phyloP scores from a whole-genome alignment of 73 alveolate species.

The Tetrahymena elliotti region DNA sequence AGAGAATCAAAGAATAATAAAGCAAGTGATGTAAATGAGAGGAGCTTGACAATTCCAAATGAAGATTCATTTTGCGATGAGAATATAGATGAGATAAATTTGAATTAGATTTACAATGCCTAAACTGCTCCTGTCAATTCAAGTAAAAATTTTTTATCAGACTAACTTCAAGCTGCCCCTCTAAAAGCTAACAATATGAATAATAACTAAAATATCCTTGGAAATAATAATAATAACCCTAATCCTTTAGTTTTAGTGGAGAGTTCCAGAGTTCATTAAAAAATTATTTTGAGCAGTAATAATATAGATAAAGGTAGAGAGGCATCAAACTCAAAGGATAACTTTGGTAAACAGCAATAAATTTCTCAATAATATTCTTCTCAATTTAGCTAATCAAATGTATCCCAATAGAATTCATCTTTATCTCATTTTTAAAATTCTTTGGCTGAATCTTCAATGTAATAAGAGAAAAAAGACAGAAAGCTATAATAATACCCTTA shows the following conservation, averaged over 20 bases:
- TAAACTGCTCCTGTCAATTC: neutral
- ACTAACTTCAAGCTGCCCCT: neutral
- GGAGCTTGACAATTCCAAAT: neutral
- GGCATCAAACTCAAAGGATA: neutral
- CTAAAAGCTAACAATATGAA: neutral
- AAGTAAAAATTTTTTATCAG: neutral
- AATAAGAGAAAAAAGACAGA: neutral
- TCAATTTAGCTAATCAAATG: neutral
- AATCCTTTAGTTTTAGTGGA: neutral
- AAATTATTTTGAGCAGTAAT: neutral
- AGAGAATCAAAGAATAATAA: neutral
- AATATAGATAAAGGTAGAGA: neutral
- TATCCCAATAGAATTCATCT: neutral
- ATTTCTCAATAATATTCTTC: neutral
- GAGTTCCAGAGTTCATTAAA: neutral
- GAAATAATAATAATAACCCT: neutral
- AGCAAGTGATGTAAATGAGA: neutral
- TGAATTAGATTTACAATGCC: neutral
- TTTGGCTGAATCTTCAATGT: neutral
- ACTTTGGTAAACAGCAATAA: neutral
- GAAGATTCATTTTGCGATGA: neutral
- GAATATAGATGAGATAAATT: neutral
- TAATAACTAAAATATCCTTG: neutral
- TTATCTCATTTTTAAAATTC: neutral
- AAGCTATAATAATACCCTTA: neutral